phyloP scores from a whole-genome alignment of 1,139 yeast genomes.

The Candida pseudoviswanathii region DNA sequence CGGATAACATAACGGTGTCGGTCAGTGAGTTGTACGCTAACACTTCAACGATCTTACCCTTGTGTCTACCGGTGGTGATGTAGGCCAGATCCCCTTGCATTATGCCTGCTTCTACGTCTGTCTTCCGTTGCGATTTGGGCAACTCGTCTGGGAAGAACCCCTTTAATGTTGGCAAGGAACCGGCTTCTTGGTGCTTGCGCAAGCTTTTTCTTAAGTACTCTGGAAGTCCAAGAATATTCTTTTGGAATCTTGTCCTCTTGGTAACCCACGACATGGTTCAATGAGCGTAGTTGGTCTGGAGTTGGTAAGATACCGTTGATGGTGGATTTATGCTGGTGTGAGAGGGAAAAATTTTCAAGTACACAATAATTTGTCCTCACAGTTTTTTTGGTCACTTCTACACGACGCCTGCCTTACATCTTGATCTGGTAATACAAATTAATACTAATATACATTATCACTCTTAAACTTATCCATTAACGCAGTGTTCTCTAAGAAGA shows the following conservation, averaged over 20 bases:
- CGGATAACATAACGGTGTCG: constrained; percentile 38
- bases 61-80: constrained; percentile 65
- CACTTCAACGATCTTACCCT: constrained; percentile 69
- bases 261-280: constrained; percentile 40
- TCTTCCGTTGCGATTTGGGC: constrained; percentile 31
- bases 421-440: neutral
- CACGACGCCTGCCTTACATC: neutral
- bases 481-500: neutral
- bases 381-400: neutral
- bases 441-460: neutral
- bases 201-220: constrained; percentile 31
- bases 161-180: constrained; percentile 42
- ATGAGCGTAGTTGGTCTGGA: neutral
- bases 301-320: neutral
- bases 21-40: constrained; percentile 31
- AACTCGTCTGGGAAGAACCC: constrained; percentile 21
- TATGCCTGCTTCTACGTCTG: constrained; percentile 35
- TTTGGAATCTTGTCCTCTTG: constrained; percentile 39
- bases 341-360: neutral
- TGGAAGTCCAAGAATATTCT: constrained; percentile 38
- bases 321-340: neutral
- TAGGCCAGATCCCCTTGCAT: constrained; percentile 47
- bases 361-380: neutral
- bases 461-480: neutral
- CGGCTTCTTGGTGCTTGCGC: constrained; percentile 26